Percentiles rank a stretch among this genome's conserved stretches.
Evolutionary conservation across 2,329 filamentous ascomycete genomes (phyloP).

Genomic region (Coccinonectria pachysandricola): DNA sequence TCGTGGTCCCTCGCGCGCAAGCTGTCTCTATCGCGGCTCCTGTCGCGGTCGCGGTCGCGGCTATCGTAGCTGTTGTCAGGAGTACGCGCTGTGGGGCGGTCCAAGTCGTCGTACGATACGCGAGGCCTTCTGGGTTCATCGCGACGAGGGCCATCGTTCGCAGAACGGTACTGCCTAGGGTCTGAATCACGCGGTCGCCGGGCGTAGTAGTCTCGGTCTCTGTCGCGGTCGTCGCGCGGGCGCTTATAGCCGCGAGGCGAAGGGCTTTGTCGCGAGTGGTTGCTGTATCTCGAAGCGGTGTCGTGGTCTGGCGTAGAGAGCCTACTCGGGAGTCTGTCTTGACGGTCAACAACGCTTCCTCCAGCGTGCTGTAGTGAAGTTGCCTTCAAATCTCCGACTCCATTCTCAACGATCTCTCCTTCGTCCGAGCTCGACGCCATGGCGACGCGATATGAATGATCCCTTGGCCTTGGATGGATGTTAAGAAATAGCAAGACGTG

Average conservation of each 20-base stretch:
- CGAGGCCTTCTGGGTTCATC: slow-evolving; percentile 38
- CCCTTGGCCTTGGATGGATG: slow-evolving; percentile 9
- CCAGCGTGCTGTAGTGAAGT: slow-evolving; percentile 69
- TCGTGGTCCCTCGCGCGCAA: slow-evolving; percentile 35
- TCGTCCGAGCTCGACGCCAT: slow-evolving; percentile 62
- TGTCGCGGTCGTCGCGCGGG: slow-evolving; percentile 50
- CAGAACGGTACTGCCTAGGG: slow-evolving; percentile 48
- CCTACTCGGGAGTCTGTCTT: slow-evolving; percentile 66
- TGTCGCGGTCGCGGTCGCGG: slow-evolving; percentile 39
- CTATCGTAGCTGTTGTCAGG: slow-evolving; percentile 36
- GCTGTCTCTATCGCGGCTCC: slow-evolving; percentile 21
- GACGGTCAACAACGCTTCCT: slow-evolving; percentile 84
- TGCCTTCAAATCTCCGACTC: slow-evolving; percentile 63
- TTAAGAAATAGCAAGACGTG: too few species aligned
- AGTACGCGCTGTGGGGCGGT: slow-evolving; percentile 35
- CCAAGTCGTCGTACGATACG: slow-evolving; percentile 46
- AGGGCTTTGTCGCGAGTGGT: slow-evolving; percentile 36
- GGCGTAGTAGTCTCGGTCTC: slow-evolving; percentile 31
- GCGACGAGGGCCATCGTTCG: slow-evolving; percentile 48
- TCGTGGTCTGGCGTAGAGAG: slow-evolving; percentile 47
- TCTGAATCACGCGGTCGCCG: slow-evolving; percentile 38
- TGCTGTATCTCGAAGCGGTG: slow-evolving; percentile 32
- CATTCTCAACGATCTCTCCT: slow-evolving; percentile 74
- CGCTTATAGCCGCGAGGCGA: slow-evolving; percentile 62
- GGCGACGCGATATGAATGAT: too few species aligned